Evolutionary conservation across 139 green algal species (phyloP), one percentile per base, ranked within the genome.

Genomic region (Chlamydomonas eustigma): DNA sequence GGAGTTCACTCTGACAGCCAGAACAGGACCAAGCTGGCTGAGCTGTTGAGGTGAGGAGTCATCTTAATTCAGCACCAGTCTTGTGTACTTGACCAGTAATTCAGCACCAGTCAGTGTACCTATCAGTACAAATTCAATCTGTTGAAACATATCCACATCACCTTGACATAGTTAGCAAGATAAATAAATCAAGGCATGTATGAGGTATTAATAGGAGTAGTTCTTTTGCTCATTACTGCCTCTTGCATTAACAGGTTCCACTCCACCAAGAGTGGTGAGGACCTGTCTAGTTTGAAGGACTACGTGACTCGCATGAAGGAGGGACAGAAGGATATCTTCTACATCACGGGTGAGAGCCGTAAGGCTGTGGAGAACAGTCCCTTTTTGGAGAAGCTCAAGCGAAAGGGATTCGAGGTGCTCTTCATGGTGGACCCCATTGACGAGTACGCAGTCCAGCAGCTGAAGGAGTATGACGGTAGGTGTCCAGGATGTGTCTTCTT

Each of bases 281-380:
- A 99, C 86, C 82, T 93, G 82, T 99, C 96, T 39, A 93, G 79
- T 78, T 84, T 99, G 31, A 98, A 99, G 90, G 96, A 99, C 88
- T 99, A 99, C 82, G 95, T 98, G 1, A 99, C 96, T 33, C 93
- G 96, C 79, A 99, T 99, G 96, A 98, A 98, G 94, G 84, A 99
- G 89, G 86, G 83, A 39, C 96, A 99, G 93, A 92, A 93, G 71
- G 79, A 86, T 83, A 98, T 99, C 86, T 99, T 98, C 92, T 99
- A 98, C 93, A 99, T 99, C 89, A 99, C 96, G 25, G 87, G 96
- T 64, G 96, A 99, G 86, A 89, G 73, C 50, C 83, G 84, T 44
- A 98, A 97, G 91, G 93, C 96, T 24, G 96, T 99, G 31, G 94
- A 99, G 89, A 97, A 97, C 91, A 94, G 85, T 0, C 96, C 96